These are phyloP conservation scores for Yueomyces sp. DNA, from an alignment of 805 yeast genomes.

Conservation along the genomic window DNA sequence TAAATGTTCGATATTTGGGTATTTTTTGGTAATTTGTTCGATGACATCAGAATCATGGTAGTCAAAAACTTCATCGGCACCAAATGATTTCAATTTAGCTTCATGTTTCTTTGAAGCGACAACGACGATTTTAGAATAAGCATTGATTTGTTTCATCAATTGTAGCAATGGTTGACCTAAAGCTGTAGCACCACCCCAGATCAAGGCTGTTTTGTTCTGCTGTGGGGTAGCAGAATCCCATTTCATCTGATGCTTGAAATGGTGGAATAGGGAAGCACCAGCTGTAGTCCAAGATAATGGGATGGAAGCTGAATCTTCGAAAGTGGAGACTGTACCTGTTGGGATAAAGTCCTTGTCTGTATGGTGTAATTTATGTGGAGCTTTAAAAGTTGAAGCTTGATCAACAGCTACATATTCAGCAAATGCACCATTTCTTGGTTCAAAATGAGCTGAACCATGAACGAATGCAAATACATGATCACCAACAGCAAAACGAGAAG, in stretches of 20 bases:
- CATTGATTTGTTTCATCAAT: constrained; percentile 35
- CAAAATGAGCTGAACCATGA: constrained; percentile 37
- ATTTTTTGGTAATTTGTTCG: constrained; percentile 27
- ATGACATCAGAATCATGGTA: constrained; percentile 34
- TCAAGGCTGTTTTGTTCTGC: constrained; percentile 28
- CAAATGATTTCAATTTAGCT: constrained; percentile 28
- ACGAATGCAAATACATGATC: constrained; percentile 42
- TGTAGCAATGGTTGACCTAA: constrained; percentile 49
- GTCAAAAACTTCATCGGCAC: constrained; percentile 41
- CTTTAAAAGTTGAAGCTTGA: constrained; percentile 11
- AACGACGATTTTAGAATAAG: constrained; percentile 31
- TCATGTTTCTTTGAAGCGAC: constrained; percentile 39
- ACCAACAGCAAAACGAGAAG: constrained; percentile 29
- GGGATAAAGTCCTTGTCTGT: constrained; percentile 18
- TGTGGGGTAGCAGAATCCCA: constrained; percentile 15
- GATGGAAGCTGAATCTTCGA: constrained; percentile 52
- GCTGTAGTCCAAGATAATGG: constrained; percentile 42
- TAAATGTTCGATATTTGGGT: constrained; percentile 19
- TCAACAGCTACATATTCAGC: constrained; percentile 34
- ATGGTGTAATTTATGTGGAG: constrained; percentile 5
- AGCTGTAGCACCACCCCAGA: constrained; percentile 62
- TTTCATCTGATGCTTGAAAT: constrained; percentile 20
- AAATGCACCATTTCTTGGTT: constrained; percentile 41
- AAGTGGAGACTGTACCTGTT: constrained; percentile 31
- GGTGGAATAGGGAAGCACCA: constrained; percentile 27